Percentiles rank a stretch among this genome's conserved stretches.
These are phyloP conservation scores for Termitomyces sp. DNA, from an alignment of 768 basidiomycete genomes.

Conservation along the genomic window DNA sequence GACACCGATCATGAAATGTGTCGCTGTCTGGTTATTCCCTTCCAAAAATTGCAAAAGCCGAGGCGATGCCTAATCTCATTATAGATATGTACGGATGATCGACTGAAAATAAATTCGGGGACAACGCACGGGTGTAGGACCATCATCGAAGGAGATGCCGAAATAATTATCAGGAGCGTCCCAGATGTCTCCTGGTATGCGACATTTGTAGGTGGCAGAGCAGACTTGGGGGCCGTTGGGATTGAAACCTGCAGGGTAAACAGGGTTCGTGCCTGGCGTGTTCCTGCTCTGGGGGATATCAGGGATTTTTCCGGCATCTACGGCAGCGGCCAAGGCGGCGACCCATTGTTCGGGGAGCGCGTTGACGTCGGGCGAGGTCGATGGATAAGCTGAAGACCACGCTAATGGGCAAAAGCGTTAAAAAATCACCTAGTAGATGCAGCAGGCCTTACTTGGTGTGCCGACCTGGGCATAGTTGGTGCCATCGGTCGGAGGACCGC, in stretches of 20 bases:
- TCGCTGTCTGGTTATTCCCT: conserved; percentile 61
- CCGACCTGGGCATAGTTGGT: conserved; percentile 50
- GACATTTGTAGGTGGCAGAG: conserved; percentile 72
- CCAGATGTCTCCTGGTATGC: conserved; percentile 58
- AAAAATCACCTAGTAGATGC: background rate
- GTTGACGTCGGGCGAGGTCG: conserved; percentile 37
- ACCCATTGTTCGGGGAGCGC: conserved; percentile 66
- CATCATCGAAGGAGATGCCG: conserved; percentile 76
- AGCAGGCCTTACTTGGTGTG: conserved; percentile 41
- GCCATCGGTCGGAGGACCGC: conserved; percentile 42
- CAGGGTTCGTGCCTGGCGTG: conserved; percentile 30
- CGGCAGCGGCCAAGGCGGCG: conserved; percentile 63
- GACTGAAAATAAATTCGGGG: background rate
- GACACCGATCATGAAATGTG: conserved; percentile 87
- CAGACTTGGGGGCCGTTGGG: conserved; percentile 54
- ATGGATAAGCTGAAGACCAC: conserved; percentile 63
- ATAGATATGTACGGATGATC: conserved; percentile 1
- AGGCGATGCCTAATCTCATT: conserved; percentile 28
- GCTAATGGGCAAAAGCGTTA: conserved; percentile 25
- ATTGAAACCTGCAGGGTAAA: conserved; percentile 41
- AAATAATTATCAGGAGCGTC: conserved; percentile 70
- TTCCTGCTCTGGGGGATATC: conserved; percentile 48
- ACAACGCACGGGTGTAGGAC: conserved; percentile 48
- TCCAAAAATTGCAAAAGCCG: conserved; percentile 62
- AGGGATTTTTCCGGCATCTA: conserved; percentile 69